phyloP scores from a whole-genome alignment of 1,284 basidiomycete species.

The Leccinum cinnamomeum region DNA sequence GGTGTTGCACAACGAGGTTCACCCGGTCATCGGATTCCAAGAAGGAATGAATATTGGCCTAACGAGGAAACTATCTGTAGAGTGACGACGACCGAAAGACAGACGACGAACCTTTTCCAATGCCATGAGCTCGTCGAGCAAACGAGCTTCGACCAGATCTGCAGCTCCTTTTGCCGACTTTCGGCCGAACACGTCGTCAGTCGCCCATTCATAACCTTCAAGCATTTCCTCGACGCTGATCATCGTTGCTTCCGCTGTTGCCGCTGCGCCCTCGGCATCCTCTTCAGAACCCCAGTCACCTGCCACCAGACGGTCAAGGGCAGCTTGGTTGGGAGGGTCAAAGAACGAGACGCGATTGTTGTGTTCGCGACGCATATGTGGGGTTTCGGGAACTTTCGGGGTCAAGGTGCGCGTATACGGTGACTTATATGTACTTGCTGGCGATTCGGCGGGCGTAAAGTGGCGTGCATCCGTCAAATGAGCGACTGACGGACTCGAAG shows the following conservation, averaged over 20 bases:
- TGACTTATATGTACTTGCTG: conserved; percentile 14
- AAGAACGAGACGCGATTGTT: conserved; percentile 78
- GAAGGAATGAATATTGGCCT: conserved; percentile 96
- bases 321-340: conserved; percentile 71
- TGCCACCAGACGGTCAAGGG: conserved; percentile 72
- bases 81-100: conserved; percentile 4
- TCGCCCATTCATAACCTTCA: conserved; percentile 96
- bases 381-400: conserved; percentile 26
- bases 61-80: conserved; percentile 4
- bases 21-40: conserved; percentile 91
- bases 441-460: conserved; percentile 14
- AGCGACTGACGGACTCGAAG: conserved; percentile 19
- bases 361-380: conserved; percentile 49
- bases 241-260: conserved; percentile 77
- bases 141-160: conserved; percentile 83
- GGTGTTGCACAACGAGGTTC: conserved; percentile 80
- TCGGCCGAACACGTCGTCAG: conserved; percentile 63
- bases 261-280: conserved; percentile 65
- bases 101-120: conserved; percentile 75
- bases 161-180: conserved; percentile 70
- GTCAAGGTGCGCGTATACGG: conserved; percentile 11
- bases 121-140: conserved; percentile 86
- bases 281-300: conserved; percentile 46
- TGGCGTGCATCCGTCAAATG: conserved; percentile 8
- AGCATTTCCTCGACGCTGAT: conserved; percentile 97